Percentiles rank a stretch among this genome's conserved stretches.
phyloP scores from a whole-genome alignment of 495 filamentous ascomycete species.

The Daldinia bambusicola region DNA sequence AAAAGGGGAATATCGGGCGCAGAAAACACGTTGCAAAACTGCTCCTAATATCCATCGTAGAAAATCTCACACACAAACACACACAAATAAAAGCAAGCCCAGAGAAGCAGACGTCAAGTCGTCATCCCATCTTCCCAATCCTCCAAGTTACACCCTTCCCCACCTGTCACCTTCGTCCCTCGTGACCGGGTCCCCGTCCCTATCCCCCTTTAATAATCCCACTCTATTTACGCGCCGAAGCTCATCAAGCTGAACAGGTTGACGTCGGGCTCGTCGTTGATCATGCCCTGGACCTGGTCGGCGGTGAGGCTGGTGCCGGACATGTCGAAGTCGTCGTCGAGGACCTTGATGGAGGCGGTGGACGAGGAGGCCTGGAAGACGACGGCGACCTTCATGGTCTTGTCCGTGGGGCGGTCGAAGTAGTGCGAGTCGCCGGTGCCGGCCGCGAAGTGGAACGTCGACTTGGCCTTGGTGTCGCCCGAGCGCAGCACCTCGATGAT shows the following conservation, averaged over 20 bases:
- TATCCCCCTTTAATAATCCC: not conserved
- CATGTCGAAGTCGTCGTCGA: conserved; percentile 48
- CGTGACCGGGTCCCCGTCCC: not conserved
- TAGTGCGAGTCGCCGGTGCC: conserved; percentile 70
- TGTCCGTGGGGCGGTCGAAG: conserved; percentile 66
- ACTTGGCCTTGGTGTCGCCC: conserved; percentile 62
- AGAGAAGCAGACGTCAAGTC: conserved; percentile 24
- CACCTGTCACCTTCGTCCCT: conserved; percentile 3
- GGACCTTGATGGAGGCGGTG: conserved; percentile 50
- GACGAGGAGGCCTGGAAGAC: conserved; percentile 59
- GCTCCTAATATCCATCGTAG: conserved; percentile 39
- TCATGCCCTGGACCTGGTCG: conserved; percentile 47
- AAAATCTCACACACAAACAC: not conserved
- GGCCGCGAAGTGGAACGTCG: conserved; percentile 68
- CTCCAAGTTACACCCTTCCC: not conserved
- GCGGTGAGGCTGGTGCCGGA: conserved; percentile 45
- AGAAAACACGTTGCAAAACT: conserved; percentile 27
- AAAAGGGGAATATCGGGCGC: conserved; percentile 27
- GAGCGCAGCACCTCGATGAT: conserved; percentile 70
- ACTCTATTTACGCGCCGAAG: conserved; percentile 23
- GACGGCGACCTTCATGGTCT: conserved; percentile 67
- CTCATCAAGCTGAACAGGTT: conserved; percentile 46
- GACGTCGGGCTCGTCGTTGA: conserved; percentile 38
- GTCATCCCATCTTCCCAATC: conserved; percentile 8
- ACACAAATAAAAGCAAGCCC: conserved; percentile 14